Evolutionary conservation across 2,329 filamentous ascomycete genomes (phyloP), one percentile per base, ranked within the genome.

Genomic region (Talaromyces sp.): DNA sequence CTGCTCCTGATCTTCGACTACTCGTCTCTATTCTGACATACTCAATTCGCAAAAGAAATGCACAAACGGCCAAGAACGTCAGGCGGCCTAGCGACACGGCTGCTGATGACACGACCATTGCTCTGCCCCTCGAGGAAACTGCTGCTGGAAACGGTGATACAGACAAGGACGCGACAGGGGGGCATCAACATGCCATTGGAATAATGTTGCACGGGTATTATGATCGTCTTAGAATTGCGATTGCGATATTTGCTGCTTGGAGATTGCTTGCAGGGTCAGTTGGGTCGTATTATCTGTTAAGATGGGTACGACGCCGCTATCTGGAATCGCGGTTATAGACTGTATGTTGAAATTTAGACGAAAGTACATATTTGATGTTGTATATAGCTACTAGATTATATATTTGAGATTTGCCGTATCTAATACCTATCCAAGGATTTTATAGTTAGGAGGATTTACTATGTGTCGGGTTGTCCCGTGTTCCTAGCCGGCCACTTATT

Each of bases 21-120:
- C 75, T 85, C 11, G 80, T 89, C 58, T 86, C 81, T 76, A 68
- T 85, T 10, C 72, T 88, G 67, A 88, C 85, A 0, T 82, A 82
- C 63, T 73, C 75, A 7, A 82, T 88, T 67, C 82, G 83, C 60
- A 77, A 79, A 62, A 75, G 76, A 59, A 85, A 85, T 62, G 66
- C 70, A 41, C 67, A 66, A 17, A 69, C 70, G 51, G 70, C 74
- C n/a, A 73, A 66, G 55, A 66, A 66, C 8, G 70, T 69, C 10
- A 66, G 66, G 32, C 69, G 70, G 21, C 67, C 72, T 3, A 74
- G 61, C 56, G 66, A 69, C 50, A 73, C 69, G 3, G 69, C 71
- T 1, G 62, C 68, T 27, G 75, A 74, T 61, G 66, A 68, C 51
- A 70, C 74, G 58, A 74, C 73, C 1, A 70, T 71, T 27, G 73